These are phyloP conservation scores for Tylopilus intermedius DNA, from an alignment of 768 basidiomycete species.

Conservation along the genomic window DNA sequence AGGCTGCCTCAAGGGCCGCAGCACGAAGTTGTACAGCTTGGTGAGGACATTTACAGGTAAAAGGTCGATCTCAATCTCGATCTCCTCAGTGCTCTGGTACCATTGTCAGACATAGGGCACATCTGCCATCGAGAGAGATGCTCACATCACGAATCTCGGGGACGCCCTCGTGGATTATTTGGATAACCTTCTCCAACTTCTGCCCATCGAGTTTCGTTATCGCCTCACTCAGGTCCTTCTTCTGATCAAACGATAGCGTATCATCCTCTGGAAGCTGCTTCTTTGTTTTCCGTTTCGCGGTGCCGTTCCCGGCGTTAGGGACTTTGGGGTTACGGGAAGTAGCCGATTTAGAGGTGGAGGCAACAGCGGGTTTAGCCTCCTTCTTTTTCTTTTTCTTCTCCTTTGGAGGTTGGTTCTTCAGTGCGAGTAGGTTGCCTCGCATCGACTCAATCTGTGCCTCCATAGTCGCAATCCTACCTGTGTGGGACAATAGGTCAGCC, in stretches of 20 bases:
- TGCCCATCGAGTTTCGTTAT: conserved; percentile 80
- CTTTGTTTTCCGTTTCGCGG: conserved; percentile 59
- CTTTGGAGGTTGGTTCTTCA: conserved; percentile 54
- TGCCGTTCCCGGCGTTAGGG: conserved; percentile 32
- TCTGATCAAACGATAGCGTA: conserved; percentile 89
- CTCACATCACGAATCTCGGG: conserved; percentile 91
- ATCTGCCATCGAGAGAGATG: conserved; percentile 16
- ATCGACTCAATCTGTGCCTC: conserved; percentile 79
- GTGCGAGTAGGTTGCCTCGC: conserved; percentile 59
- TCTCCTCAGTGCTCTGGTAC: conserved; percentile 87
- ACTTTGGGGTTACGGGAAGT: conserved; percentile 45
- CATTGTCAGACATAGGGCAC: conserved; percentile 9
- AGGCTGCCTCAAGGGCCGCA: conserved; percentile 69
- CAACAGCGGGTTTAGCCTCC: conserved; percentile 49
- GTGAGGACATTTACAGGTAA: conserved; percentile 83
- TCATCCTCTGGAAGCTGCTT: conserved; percentile 72
- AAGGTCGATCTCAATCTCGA: conserved; percentile 95
- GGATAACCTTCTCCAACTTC: conserved; percentile 85
- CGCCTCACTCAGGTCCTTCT: conserved; percentile 96
- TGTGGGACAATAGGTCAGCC: conserved; percentile 15
- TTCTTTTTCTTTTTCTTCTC: conserved; percentile 73
- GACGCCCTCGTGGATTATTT: conserved; percentile 91
- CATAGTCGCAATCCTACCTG: conserved; percentile 71
- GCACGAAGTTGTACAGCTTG: conserved; percentile 93
- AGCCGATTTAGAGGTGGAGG: conserved; percentile 59